These are phyloP conservation scores for Boletus subcaerulescens DNA, from an alignment of 768 basidiomycete species.

Conservation along the genomic window DNA sequence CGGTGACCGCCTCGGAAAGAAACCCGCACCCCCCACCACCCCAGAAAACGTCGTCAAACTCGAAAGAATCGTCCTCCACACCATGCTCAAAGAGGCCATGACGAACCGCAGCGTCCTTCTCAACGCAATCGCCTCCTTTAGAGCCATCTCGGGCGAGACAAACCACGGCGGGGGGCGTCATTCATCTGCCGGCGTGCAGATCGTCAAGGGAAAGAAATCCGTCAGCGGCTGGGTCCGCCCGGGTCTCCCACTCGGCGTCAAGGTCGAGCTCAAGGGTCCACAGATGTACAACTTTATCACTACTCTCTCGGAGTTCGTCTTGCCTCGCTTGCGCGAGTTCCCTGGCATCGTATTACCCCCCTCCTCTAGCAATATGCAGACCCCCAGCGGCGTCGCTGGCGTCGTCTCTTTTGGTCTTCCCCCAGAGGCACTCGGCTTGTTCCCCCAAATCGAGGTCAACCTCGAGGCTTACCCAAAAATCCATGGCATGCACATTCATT, in stretches of 20 bases:
- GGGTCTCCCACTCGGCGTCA: constrained; percentile 79
- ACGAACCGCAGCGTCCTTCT: constrained; percentile 69
- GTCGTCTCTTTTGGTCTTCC: constrained; percentile 89
- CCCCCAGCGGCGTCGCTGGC: constrained; percentile 76
- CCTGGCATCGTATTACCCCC: constrained; percentile 79
- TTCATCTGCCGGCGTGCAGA: constrained; percentile 71
- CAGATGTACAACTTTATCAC: constrained; percentile 95
- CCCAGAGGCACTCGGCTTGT: constrained; percentile 80
- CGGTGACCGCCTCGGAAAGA: constrained; percentile 64
- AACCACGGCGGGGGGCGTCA: constrained; percentile 68
- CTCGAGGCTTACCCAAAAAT: constrained; percentile 81
- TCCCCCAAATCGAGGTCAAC: constrained; percentile 96
- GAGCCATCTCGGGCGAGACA: constrained; percentile 84
- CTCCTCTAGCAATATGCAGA: constrained; percentile 62
- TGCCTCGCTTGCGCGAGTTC: constrained; percentile 93
- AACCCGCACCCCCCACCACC: constrained; percentile 62
- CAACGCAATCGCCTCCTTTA: constrained; percentile 82
- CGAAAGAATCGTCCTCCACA: constrained; percentile 83
- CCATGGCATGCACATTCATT: constrained; percentile 93
- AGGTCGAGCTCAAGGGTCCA: constrained; percentile 86
- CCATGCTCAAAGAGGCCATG: constrained; percentile 80
- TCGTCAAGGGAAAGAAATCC: constrained; percentile 66
- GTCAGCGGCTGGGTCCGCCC: constrained; percentile 82
- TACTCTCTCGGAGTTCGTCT: constrained; percentile 86
- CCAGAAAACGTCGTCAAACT: constrained; percentile 69